A percentile compares a stretch with the other conserved stretches of the same genome.
Evolutionary conservation across 805 yeast genomes (phyloP).

Genomic region (Candida ponderosae): DNA sequence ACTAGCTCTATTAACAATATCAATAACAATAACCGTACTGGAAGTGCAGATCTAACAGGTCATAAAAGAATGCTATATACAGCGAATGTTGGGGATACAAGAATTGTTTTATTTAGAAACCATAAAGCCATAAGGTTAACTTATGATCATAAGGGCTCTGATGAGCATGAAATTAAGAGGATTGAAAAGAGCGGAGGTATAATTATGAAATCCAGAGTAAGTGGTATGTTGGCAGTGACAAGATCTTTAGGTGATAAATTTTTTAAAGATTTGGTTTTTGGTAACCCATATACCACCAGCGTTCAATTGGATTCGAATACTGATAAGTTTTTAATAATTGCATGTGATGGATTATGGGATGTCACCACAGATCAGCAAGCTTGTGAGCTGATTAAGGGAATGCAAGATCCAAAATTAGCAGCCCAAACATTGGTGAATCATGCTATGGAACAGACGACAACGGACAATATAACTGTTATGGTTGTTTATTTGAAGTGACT

Average conservation of each 20-base stretch:
- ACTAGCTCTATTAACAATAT: slow-evolving; percentile 3
- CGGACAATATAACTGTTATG: slow-evolving; percentile 93
- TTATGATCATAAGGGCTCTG: slow-evolving; percentile 92
- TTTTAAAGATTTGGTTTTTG: slow-evolving; percentile 82
- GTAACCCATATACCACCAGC: slow-evolving; percentile 87
- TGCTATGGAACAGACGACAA: slow-evolving; percentile 73
- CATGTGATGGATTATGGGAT: slow-evolving; percentile 98
- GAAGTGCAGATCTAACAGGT: slow-evolving; percentile 20
- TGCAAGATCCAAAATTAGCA: slow-evolving; percentile 54
- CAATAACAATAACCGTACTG: slow-evolving; percentile 8
- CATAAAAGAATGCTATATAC: slow-evolving; percentile 79
- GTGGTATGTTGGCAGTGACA: slow-evolving; percentile 92
- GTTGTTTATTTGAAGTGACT: slow-evolving; percentile 40
- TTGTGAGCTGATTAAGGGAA: slow-evolving; percentile 54
- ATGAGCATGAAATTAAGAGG: slow-evolving; percentile 65
- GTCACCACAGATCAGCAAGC: slow-evolving; percentile 83
- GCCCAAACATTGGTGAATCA: slow-evolving; percentile 58
- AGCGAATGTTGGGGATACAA: slow-evolving; percentile 92
- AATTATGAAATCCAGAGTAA: slow-evolving; percentile 83
- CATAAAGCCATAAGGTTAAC: slow-evolving; percentile 73
- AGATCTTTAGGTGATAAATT: slow-evolving; percentile 91
- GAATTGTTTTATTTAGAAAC: slow-evolving; percentile 71
- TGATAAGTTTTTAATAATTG: slow-evolving; percentile 80
- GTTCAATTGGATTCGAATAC: slow-evolving; percentile 52
- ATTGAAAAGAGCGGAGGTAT: slow-evolving; percentile 78